These are phyloP conservation scores for Mycena vulgaris DNA, from an alignment of 768 basidiomycete genomes.

Conservation along the genomic window DNA sequence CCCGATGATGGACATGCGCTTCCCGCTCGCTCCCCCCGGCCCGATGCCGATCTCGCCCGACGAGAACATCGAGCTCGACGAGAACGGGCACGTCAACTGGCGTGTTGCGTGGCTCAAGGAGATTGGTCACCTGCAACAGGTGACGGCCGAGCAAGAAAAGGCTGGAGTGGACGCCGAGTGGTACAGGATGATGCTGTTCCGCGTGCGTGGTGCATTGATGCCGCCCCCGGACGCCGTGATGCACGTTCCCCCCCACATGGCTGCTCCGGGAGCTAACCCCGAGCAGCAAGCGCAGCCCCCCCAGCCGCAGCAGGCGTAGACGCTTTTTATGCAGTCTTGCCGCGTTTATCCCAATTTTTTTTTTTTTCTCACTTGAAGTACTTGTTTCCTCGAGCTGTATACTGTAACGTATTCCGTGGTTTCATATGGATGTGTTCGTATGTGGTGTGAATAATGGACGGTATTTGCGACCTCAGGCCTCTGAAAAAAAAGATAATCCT, in stretches of 20 bases:
- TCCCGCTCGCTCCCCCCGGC: constrained; percentile 63
- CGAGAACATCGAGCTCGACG: constrained; percentile 80
- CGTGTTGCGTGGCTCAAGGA: constrained; percentile 86
- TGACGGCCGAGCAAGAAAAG: constrained; percentile 89
- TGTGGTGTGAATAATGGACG: constrained; percentile 5
- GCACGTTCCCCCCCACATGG: constrained; percentile 56
- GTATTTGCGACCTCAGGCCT: background rate
- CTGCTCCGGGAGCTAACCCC: constrained; percentile 51
- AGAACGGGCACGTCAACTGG: constrained; percentile 88
- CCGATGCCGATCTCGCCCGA: constrained; percentile 75
- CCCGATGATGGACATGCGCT: constrained; percentile 79
- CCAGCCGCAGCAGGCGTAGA: constrained; percentile 42
- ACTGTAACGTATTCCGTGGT: constrained; percentile 1
- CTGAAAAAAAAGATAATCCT: no score
- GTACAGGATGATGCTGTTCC: constrained; percentile 89
- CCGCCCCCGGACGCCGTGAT: constrained; percentile 65
- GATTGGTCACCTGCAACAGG: constrained; percentile 78
- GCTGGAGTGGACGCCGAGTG: constrained; percentile 86
- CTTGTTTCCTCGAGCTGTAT: constrained; percentile 16
- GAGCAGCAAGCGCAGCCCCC: constrained; percentile 57
- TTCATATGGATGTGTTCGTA: constrained; percentile 17
- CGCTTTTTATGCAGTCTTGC: background rate
- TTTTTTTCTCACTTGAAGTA: background rate
- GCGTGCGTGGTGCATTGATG: constrained; percentile 81
- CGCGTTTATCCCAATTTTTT: background rate